Evolutionary conservation across 305 asterid genomes (phyloP).

Genomic region (Solanum hybrid): DNA sequence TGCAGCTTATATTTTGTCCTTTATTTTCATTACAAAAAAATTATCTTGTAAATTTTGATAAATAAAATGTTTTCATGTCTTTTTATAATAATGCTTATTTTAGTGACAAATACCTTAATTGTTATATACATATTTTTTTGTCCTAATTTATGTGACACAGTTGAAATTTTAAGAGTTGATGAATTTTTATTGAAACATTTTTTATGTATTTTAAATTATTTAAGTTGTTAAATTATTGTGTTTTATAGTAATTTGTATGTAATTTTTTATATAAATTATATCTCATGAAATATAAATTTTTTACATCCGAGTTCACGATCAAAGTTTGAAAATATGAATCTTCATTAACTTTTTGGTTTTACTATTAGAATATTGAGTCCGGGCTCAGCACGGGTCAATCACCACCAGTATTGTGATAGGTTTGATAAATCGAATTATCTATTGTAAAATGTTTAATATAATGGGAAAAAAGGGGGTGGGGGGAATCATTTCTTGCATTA

Average conservation of each 20-base stretch:
- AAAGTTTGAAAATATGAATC: background rate
- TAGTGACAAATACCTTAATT: background rate
- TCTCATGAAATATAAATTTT: background rate
- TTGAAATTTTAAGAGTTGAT: too few species aligned
- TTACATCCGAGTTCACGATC: too few species aligned
- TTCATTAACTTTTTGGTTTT: background rate
- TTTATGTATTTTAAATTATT: background rate
- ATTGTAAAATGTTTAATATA: background rate
- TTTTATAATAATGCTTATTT: background rate
- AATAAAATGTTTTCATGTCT: background rate
- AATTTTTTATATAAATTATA: background rate
- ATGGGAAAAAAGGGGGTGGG: background rate
- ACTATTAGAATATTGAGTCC: background rate
- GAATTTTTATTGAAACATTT: too few species aligned
- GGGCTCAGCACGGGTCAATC: background rate
- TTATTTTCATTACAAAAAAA: too few species aligned
- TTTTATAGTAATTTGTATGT: background rate
- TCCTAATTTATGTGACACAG: too few species aligned
- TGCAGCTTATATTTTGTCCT: background rate
- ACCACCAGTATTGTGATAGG: background rate
- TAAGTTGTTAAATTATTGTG: background rate
- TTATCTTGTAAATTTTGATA: background rate
- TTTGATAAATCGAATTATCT: background rate
- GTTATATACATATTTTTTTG: background rate
- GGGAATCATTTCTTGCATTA: background rate